Conservation (phyloP, 495 filamentous ascomycete species). For the Neurospora discreta region DNA sequence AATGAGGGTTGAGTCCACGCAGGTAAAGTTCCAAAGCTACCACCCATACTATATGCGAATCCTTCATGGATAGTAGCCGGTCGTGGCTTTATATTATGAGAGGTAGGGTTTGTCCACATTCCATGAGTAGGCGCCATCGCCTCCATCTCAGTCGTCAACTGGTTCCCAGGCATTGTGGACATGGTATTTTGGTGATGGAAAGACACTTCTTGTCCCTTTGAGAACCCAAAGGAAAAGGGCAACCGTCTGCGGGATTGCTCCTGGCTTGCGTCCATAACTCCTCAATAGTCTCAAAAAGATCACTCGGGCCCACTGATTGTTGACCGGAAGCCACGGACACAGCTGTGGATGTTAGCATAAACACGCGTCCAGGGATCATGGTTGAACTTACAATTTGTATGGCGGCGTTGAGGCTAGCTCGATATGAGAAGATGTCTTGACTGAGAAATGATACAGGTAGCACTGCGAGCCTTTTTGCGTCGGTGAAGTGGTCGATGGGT, state of each 20-base stretch:
- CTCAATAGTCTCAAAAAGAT: constrained; percentile 14
- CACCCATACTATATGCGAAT: constrained; percentile 45
- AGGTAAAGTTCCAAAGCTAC: constrained; percentile 36
- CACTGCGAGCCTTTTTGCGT: not conserved
- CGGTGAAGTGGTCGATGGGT: constrained; percentile 5
- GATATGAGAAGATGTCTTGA: not conserved
- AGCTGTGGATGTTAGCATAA: constrained; percentile 25
- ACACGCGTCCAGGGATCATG: constrained; percentile 6
- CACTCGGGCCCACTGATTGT: constrained; percentile 27
- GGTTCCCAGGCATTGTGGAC: constrained; percentile 31
- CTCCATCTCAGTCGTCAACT: constrained; percentile 27
- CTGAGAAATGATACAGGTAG: constrained; percentile 4
- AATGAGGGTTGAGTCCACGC: constrained; percentile 45
- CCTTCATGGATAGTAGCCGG: constrained; percentile 49
- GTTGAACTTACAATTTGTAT: not conserved
- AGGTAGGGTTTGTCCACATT: constrained; percentile 33
- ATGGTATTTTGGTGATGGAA: constrained; percentile 8
- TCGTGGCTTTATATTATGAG: constrained; percentile 34
- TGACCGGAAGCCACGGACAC: constrained; percentile 17
- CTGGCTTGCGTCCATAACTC: constrained; percentile 32
- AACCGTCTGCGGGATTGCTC: constrained; percentile 11
- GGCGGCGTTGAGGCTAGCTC: not conserved
- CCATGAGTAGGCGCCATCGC: constrained; percentile 26
- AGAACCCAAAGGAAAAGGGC: not conserved
- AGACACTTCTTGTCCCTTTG: constrained; percentile 22